Percentiles rank a stretch among this genome's conserved stretches.
Conservation (phyloP, 768 basidiomycete species). For the Termitomyces bulborhizus region DNA sequence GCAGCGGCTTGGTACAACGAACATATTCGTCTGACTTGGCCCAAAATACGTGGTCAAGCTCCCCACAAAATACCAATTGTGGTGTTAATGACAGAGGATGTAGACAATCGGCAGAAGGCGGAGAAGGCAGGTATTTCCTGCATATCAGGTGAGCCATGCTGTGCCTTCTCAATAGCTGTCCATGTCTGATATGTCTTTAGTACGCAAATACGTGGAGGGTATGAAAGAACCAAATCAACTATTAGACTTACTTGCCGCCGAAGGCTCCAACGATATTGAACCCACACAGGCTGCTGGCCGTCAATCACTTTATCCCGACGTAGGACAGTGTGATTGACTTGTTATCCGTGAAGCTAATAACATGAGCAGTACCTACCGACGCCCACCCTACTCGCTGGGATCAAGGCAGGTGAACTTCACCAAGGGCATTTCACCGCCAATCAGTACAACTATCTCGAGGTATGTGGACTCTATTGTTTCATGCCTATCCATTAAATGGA, state of each 20-base stretch:
- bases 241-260: conserved; percentile 74
- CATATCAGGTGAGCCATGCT: conserved; percentile 46
- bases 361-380: conserved; percentile 67
- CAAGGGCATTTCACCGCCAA: conserved; percentile 96
- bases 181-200: conserved; percentile 26
- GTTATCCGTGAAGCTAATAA: background rate
- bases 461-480: conserved; percentile 21
- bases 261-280: conserved; percentile 57
- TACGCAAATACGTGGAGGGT: conserved; percentile 76
- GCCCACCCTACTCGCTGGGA: conserved; percentile 67
- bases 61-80: conserved; percentile 47
- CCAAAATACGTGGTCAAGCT: conserved; percentile 44
- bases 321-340: conserved; percentile 22
- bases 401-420: conserved; percentile 78
- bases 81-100: conserved; percentile 87
- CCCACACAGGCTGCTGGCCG: conserved; percentile 52
- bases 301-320: conserved; percentile 71
- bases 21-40: conserved; percentile 54
- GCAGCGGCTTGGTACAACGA: conserved; percentile 83
- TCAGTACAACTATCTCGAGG: conserved; percentile 94
- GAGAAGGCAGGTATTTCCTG: conserved; percentile 54
- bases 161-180: background rate
- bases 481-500: background rate
- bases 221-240: conserved; percentile 60
- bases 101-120: conserved; percentile 74